Conservation (phyloP, 1,284 basidiomycete genomes). For the Ganoderma lucidum region DNA sequence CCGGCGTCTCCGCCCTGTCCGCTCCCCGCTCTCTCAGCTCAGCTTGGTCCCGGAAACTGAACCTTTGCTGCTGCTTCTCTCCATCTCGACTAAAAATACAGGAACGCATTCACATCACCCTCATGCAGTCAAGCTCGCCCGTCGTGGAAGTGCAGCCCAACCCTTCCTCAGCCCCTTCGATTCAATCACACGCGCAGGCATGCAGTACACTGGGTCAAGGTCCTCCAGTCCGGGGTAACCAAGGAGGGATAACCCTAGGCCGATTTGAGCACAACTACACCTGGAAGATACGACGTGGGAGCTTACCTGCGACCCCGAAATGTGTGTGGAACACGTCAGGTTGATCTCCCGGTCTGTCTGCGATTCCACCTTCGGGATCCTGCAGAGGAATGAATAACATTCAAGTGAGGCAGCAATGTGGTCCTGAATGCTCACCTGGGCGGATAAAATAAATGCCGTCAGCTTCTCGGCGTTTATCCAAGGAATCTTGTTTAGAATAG, state of each 20-base stretch:
- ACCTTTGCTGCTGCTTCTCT: neutral
- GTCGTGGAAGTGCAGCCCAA: conserved; percentile 66
- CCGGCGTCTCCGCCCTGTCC: conserved; percentile 20
- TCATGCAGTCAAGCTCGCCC: conserved; percentile 3
- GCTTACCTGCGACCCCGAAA: conserved; percentile 90
- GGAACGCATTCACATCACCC: conserved; percentile 7
- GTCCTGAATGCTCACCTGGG: conserved; percentile 66
- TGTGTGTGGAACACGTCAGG: conserved; percentile 96
- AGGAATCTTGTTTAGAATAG: conserved; percentile 83
- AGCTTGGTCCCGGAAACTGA: neutral
- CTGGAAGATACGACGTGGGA: neutral
- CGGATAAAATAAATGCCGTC: conserved; percentile 83
- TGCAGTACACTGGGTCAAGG: conserved; percentile 96
- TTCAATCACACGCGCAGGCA: conserved; percentile 86
- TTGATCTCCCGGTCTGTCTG: conserved; percentile 93
- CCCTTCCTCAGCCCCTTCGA: conserved; percentile 70
- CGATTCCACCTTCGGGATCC: conserved; percentile 95
- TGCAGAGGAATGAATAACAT: conserved; percentile 41
- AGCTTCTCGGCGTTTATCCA: conserved; percentile 96
- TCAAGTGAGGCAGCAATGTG: conserved; percentile 2
- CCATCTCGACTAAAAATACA: conserved; percentile 12
- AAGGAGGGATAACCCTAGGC: conserved; percentile 84
- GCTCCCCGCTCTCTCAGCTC: neutral
- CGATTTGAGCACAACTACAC: neutral
- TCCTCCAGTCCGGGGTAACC: conserved; percentile 88